These are phyloP conservation scores for Colletotrichum melonis DNA, from an alignment of 2,329 filamentous ascomycete species.

Conservation along the genomic window DNA sequence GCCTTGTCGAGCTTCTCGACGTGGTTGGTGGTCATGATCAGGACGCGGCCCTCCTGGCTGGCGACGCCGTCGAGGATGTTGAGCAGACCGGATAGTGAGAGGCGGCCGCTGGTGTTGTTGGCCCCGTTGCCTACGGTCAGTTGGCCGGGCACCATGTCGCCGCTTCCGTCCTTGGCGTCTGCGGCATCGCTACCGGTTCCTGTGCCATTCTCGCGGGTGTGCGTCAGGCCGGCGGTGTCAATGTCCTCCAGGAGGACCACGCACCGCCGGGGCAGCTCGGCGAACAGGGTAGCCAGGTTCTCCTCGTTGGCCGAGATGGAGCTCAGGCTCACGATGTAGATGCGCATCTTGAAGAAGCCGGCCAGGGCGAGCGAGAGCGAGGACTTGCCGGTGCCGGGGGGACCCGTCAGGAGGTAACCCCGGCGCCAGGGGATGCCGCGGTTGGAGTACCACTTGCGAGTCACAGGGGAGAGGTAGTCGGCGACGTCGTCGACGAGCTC, in stretches of 20 bases:
- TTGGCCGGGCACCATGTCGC: slow-evolving; percentile 47
- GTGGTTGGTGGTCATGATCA: slow-evolving; percentile 76
- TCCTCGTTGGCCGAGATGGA: slow-evolving; percentile 74
- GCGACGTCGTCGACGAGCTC: slow-evolving; percentile 69
- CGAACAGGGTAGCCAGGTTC: slow-evolving; percentile 71
- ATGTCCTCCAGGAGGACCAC: slow-evolving; percentile 83
- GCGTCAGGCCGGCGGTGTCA: slow-evolving; percentile 77
- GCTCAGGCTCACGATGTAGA: slow-evolving; percentile 78
- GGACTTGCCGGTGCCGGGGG: slow-evolving; percentile 84
- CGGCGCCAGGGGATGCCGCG: slow-evolving; percentile 87
- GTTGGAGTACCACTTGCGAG: slow-evolving; percentile 83
- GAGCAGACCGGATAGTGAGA: slow-evolving; percentile 81
- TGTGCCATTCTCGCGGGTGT: slow-evolving; percentile 58
- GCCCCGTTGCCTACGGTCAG: slow-evolving; percentile 44
- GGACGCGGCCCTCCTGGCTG: slow-evolving; percentile 71
- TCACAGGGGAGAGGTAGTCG: slow-evolving; percentile 72
- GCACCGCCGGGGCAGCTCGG: slow-evolving; percentile 74
- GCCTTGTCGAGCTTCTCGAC: slow-evolving; percentile 71
- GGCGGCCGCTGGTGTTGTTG: slow-evolving; percentile 41
- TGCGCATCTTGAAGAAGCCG: slow-evolving; percentile 75
- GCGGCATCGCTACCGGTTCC: background rate
- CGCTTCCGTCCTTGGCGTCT: slow-evolving; percentile 37
- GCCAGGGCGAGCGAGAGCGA: slow-evolving; percentile 77
- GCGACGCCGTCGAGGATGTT: slow-evolving; percentile 84
- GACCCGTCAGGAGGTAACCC: slow-evolving; percentile 85